These are phyloP conservation scores for Collybia nuda DNA, from an alignment of 768 basidiomycete species.

Conservation along the genomic window DNA sequence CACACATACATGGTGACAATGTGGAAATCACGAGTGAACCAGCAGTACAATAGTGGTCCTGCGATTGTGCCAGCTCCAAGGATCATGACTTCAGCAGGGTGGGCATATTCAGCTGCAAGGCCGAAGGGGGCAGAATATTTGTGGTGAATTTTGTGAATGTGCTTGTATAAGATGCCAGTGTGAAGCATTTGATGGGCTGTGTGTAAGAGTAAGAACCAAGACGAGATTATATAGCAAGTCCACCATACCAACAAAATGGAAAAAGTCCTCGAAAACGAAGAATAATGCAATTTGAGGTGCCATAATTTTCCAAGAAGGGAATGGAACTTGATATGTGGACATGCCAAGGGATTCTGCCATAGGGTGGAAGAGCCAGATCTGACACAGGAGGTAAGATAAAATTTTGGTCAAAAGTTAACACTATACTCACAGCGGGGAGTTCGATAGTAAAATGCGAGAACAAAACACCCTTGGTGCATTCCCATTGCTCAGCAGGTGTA, in stretches of 20 bases:
- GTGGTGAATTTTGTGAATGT: conserved; percentile 98
- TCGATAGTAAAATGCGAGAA: conserved; percentile 96
- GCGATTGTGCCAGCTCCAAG: conserved; percentile 89
- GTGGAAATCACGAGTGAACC: conserved; percentile 74
- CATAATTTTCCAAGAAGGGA: conserved; percentile 73
- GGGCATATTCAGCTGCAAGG: conserved; percentile 96
- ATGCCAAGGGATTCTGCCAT: conserved; percentile 87
- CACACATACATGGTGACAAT: conserved; percentile 92
- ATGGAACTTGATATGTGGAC: conserved; percentile 91
- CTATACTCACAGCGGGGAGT: conserved; percentile 72
- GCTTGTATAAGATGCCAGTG: conserved; percentile 79
- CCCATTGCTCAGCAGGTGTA: conserved; percentile 83
- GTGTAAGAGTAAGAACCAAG: neutral
- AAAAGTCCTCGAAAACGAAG: conserved; percentile 95
- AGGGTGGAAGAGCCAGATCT: conserved; percentile 94
- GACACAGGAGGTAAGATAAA: neutral
- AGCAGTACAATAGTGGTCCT: conserved; percentile 87
- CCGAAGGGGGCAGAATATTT: conserved; percentile 97
- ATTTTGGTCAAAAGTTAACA: neutral
- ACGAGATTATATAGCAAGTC: neutral
- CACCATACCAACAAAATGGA: conserved; percentile 82
- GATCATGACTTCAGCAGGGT: conserved; percentile 94
- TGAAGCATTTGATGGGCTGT: conserved; percentile 89
- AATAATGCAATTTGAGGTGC: conserved; percentile 79
- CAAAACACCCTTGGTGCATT: conserved; percentile 92